Base-by-base conservation (phyloP, 768 basidiomycete species). In the Porpolomopsis calyptriformis region DNA sequence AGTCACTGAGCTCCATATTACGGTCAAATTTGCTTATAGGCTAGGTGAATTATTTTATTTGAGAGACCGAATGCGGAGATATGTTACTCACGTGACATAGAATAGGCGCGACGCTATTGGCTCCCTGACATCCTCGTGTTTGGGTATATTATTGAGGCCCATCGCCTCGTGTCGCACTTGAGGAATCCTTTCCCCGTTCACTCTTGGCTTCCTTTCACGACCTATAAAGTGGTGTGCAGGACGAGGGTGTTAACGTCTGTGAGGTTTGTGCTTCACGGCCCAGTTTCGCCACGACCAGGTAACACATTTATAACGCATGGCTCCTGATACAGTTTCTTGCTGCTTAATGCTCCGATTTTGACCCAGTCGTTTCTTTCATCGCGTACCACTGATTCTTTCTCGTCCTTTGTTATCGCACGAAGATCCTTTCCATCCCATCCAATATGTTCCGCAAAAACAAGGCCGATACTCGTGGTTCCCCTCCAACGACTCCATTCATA, bases 101-200 rank as follows among this genome's bases (percentile, higher is more conserved):
- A 37, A 12, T 23, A 11, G 34, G 10, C 33, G 45, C 25, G 40
- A 43, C 48, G 41, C 38, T 27, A 50, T 52, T 23, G 41, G 19
- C 49, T 48, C 40, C 38, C 40, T 16, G 43, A 36, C 47, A 46
- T 44, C 7, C 40, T 41, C 34, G 29, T 51, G 48, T 51, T 56
- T 55, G 49, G 51, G 50, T 44, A 53, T 45, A 36, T 38, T 50
- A 48, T 54, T 43, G 18, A 45, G 52, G 49, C 58, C 55, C 54
- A n/a, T 53, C 43, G 59, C 63, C 66, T 67, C 66, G 66, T 68
- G 66, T 55, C 49, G 52, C 33, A 43, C 46, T 47, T 25, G 45
- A 53, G 49, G 54, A 51, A 40, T 46, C n/a, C n/a, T n/a, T 48
- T 48, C 51, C 49, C 43, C 50, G 53, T 50, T 52, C 54, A 52